Conservation (phyloP, 1,139 yeast genomes). For the Ogataea hybrid region DNA sequence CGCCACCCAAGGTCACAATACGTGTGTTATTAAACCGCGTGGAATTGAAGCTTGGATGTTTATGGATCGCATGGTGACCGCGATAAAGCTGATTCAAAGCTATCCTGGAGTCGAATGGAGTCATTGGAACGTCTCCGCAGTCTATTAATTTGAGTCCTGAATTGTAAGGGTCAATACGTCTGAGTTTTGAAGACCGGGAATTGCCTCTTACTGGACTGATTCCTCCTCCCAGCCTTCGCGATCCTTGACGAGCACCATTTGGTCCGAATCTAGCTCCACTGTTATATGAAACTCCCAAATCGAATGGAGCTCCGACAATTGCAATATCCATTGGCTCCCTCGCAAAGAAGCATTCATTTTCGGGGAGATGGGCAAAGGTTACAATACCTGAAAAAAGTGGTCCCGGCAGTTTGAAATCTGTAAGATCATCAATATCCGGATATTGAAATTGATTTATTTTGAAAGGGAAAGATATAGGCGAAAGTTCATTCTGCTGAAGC, state of each 20-base stretch:
- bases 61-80: constrained; percentile 47
- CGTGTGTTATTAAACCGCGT: constrained; percentile 25
- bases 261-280: constrained; percentile 56
- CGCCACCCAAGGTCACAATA: constrained; percentile 56
- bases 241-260: constrained; percentile 42
- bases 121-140: constrained; percentile 57
- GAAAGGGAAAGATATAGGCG: constrained; percentile 7
- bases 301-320: constrained; percentile 52
- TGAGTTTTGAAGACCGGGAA: constrained; percentile 28
- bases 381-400: constrained; percentile 43
- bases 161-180: constrained; percentile 28
- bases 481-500: background rate
- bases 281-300: constrained; percentile 47
- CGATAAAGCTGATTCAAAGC: constrained; percentile 54
- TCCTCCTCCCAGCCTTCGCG: constrained; percentile 40
- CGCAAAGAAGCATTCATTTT: constrained; percentile 38
- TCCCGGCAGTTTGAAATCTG: constrained; percentile 22
- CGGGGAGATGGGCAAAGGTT: constrained; percentile 45
- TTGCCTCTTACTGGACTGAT: constrained; percentile 37
- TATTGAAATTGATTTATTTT: constrained; percentile 23
- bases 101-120: constrained; percentile 52
- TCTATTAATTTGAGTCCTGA: constrained; percentile 42
- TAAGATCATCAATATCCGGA: constrained; percentile 33
- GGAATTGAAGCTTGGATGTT: constrained; percentile 27
- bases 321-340: constrained; percentile 40